Percentiles rank a stretch among this genome's conserved stretches.
These are phyloP conservation scores for Blastomyces parvus DNA, from an alignment of 2,329 filamentous ascomycete species.

Conservation along the genomic window DNA sequence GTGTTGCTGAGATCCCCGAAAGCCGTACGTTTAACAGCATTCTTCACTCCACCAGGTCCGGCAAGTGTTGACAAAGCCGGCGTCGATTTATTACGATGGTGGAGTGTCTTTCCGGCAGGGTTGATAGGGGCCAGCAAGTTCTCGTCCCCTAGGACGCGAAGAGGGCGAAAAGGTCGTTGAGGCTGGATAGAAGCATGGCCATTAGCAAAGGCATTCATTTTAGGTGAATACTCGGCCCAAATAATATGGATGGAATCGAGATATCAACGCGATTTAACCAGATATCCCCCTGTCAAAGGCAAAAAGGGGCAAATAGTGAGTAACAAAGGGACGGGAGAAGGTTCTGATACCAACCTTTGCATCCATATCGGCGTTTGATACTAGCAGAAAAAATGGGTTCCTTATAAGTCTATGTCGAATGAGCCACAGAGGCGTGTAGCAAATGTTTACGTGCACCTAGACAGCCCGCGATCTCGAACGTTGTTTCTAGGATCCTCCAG, in stretches of 20 bases:
- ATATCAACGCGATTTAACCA: constrained; percentile 5
- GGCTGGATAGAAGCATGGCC: constrained; percentile 44
- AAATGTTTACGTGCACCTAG: constrained; percentile 8
- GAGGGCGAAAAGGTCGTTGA: constrained; percentile 52
- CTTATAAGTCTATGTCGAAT: background rate
- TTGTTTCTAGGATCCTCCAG: constrained; percentile 2
- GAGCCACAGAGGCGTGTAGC: constrained; percentile 5
- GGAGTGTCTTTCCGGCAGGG: constrained; percentile 50
- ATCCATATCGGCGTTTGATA: constrained; percentile 31
- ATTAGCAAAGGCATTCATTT: constrained; percentile 17
- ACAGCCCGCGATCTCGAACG: background rate
- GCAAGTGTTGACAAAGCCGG: constrained; percentile 49
- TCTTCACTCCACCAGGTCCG: constrained; percentile 50
- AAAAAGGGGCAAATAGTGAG: constrained; percentile 3
- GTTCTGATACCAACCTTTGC: constrained; percentile 33
- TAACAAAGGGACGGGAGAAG: background rate
- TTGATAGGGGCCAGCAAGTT: constrained; percentile 47
- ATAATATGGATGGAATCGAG: background rate
- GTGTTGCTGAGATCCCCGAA: constrained; percentile 78
- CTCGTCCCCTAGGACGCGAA: constrained; percentile 59
- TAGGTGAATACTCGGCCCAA: constrained; percentile 19
- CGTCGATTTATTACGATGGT: constrained; percentile 74
- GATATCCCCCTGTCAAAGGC: constrained; percentile 3
- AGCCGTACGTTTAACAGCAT: constrained; percentile 62
- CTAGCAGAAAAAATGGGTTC: background rate